Evolutionary conservation across 305 asterid genomes (phyloP), one percentile per base, ranked within the genome.

Genomic region (Rubia tinctorum): DNA sequence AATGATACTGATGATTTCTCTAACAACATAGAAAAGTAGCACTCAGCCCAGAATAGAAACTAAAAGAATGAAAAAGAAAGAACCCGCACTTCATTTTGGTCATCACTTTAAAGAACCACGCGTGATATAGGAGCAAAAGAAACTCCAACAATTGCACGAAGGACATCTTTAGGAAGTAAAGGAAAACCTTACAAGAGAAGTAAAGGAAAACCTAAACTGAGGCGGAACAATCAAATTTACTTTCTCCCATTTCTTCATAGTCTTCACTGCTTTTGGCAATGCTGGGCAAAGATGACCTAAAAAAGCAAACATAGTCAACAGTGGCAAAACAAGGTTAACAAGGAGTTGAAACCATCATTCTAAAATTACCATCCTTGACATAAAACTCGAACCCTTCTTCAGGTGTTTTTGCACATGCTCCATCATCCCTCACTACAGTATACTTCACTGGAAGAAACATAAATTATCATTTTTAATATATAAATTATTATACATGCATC

Each of bases 11-110:
- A 30, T 60, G 44, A 11, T 20, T 22, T 53, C n/a, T 39, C 71
- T 22, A 25, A 53, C n/a, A 8, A 5, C 23, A 58, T 17, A 66
- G 47, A 62, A 51, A 42, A 63, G 49, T 63, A 27, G 11, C n/a
- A 17, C 25, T 43, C 27, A 6, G 10, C 8, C 14, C 6, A 27
- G 68, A 65, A 51, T 40, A 25, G 40, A 27, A 17, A 53, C 39
- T 18, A 30, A 61, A 44, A 62, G 71, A 66, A 63, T 64, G 67
- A 70, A 56, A 69, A 34, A 61, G 64, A 64, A 79, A 64, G 73
- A 73, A 92, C 99, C 99, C 92, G 98, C 92, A 92, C 84, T 82
- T 92, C 96, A 63, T 97, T 83, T 74, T 92, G 93, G 81, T 95
- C 99, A 56, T 85, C 86, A 82, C 94, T 92, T 77, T 82, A 96